Evolutionary conservation across 176 grass and related monocot genomes (phyloP).

Genomic region (Otatea glauca): DNA sequence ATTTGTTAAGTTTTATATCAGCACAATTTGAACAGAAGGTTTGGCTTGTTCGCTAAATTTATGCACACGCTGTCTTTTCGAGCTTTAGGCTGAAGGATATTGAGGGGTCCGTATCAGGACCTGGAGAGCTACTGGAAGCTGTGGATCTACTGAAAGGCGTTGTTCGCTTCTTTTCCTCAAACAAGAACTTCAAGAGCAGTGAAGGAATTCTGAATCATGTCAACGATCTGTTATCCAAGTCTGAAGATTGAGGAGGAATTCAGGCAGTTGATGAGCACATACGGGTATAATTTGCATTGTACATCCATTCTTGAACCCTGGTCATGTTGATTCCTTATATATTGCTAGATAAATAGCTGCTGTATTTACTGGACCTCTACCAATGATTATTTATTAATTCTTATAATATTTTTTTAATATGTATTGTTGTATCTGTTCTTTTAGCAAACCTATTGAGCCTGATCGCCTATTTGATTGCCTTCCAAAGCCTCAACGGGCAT

Average conservation of each 20-base stretch:
- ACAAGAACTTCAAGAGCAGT: constrained; percentile 56
- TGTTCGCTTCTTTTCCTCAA: constrained; percentile 53
- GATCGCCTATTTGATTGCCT: constrained; percentile 61
- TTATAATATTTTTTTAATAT: constrained; percentile 9
- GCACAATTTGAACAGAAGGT: background rate
- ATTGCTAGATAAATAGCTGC: background rate
- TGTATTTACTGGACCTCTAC: background rate
- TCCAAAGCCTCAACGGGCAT: constrained; percentile 50
- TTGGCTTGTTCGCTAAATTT: background rate
- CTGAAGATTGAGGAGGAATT: constrained; percentile 79
- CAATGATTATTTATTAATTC: background rate
- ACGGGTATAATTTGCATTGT: constrained; percentile 57
- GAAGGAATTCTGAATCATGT: constrained; percentile 57
- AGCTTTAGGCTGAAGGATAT: constrained; percentile 69
- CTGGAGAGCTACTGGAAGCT: constrained; percentile 70
- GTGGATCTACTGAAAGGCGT: constrained; percentile 65
- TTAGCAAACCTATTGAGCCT: constrained; percentile 78
- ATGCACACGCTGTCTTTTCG: background rate
- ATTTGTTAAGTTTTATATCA: background rate
- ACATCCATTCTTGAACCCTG: background rate
- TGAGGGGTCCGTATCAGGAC: constrained; percentile 70
- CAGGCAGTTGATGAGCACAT: constrained; percentile 57
- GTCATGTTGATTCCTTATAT: constrained; percentile 17
- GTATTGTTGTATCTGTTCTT: constrained; percentile 46
- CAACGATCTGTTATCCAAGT: constrained; percentile 55